Conservation (phyloP, 2,329 filamentous ascomycete species). For the Penicillium vulpinum region DNA sequence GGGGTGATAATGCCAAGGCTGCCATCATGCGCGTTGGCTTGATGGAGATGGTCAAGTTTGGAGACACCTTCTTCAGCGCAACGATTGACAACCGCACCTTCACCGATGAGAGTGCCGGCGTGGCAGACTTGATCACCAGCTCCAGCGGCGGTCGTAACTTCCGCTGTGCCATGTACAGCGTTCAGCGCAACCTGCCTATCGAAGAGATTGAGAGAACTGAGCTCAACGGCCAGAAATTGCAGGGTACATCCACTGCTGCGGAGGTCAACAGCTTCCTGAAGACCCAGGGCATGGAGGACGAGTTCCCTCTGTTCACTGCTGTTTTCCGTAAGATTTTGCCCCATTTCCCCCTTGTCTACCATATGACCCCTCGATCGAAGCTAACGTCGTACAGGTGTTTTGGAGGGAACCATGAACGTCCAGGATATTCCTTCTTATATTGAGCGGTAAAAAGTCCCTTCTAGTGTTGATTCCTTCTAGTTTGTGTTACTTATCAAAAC, state of each 20-base stretch:
- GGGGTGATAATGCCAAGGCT: constrained; percentile 99
- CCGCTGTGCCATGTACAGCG: constrained; percentile 84
- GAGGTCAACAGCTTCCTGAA: constrained; percentile 91
- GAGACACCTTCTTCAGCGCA: constrained; percentile 86
- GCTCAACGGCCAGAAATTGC: constrained; percentile 94
- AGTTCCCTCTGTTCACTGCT: constrained; percentile 91
- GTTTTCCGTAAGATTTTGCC: constrained; percentile 65
- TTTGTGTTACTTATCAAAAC: constrained; percentile 24
- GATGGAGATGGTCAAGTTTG: constrained; percentile 95
- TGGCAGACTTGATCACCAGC: constrained; percentile 92
- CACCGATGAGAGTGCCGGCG: constrained; percentile 93
- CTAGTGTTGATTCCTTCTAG: constrained; percentile 3
- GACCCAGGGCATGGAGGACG: constrained; percentile 70
- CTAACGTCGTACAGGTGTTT: constrained; percentile 57
- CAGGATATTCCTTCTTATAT: constrained; percentile 77
- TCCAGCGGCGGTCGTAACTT: constrained; percentile 93
- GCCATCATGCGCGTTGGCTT: constrained; percentile 96
- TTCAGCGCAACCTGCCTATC: constrained; percentile 75
- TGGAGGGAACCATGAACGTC: constrained; percentile 73
- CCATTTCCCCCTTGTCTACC: background rate
- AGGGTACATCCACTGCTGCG: constrained; percentile 86
- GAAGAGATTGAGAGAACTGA: constrained; percentile 85
- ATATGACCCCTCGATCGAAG: constrained; percentile 13
- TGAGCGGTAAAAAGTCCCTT: constrained; percentile 39
- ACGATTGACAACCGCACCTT: constrained; percentile 82